Conservation (phyloP, 2,329 filamentous ascomycete species). For the Akanthomyces muscarius region DNA sequence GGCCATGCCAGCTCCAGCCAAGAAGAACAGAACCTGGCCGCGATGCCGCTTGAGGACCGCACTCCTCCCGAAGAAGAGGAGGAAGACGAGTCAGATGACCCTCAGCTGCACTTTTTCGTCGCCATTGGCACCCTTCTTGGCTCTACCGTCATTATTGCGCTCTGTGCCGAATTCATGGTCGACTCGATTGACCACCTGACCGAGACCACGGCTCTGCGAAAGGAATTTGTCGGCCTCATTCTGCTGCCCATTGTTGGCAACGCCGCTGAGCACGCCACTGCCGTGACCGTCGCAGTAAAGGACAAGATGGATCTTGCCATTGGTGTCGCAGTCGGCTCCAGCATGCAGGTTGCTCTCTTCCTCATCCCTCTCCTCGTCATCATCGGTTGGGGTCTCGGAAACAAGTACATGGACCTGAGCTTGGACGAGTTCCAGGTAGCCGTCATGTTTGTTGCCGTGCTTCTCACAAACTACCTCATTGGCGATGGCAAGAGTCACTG, state of each 20-base stretch:
- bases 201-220: conserved; percentile 53
- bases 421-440: conserved; percentile 90
- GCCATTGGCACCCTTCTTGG: conserved; percentile 66
- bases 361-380: conserved; percentile 73
- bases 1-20: conserved; percentile 27
- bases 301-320: conserved; percentile 85
- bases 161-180: conserved; percentile 78
- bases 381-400: conserved; percentile 70
- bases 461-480: conserved; percentile 83
- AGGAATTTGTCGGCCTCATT: conserved; percentile 76
- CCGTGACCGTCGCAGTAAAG: conserved; percentile 74
- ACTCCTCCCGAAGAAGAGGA: conserved; percentile 42
- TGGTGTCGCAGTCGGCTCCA: conserved; percentile 73
- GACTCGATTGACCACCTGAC: conserved; percentile 68
- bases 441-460: conserved; percentile 75
- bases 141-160: conserved; percentile 75
- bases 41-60: conserved; percentile 39
- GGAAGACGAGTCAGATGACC: conserved; percentile 69
- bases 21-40: conserved; percentile 43
- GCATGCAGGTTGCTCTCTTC: conserved; percentile 77
- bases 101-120: conserved; percentile 67
- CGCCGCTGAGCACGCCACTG: conserved; percentile 76
- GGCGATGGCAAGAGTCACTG: conserved; percentile 80
- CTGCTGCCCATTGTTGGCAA: conserved; percentile 81
- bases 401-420: conserved; percentile 72